Conservation (phyloP, 352 stramenopile species). For the Aphanomyces euteiches region DNA sequence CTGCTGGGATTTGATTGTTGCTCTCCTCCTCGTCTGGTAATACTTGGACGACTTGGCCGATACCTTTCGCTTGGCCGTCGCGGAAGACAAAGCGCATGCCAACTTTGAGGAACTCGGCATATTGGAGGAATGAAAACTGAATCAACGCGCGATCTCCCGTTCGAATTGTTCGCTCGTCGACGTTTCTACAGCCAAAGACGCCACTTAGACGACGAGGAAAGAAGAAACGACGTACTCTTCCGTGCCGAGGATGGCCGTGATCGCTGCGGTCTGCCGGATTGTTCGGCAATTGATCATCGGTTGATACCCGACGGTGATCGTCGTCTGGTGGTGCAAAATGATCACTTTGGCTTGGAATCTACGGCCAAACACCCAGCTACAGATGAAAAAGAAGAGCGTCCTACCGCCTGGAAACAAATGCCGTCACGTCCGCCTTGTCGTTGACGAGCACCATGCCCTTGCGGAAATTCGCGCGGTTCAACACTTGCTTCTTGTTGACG, state of each 20-base stretch:
- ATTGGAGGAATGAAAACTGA: slow-evolving; percentile 88
- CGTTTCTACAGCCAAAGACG: slow-evolving; percentile 22
- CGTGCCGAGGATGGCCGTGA: slow-evolving; percentile 66
- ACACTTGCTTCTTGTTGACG: slow-evolving; percentile 84
- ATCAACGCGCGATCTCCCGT: slow-evolving; percentile 88
- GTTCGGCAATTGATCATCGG: slow-evolving; percentile 93
- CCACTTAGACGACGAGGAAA: slow-evolving; percentile 5
- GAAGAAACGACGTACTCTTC: slow-evolving; percentile 16
- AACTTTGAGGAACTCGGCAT: slow-evolving; percentile 93
- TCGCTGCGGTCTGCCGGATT: slow-evolving; percentile 87
- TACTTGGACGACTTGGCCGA: slow-evolving; percentile 89
- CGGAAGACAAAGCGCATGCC: slow-evolving; percentile 97
- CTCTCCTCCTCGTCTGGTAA: slow-evolving; percentile 38
- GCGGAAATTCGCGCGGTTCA: slow-evolving; percentile 81
- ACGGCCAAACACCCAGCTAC: slow-evolving; percentile 12
- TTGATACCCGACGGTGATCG: slow-evolving; percentile 90
- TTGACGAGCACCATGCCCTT: slow-evolving; percentile 92
- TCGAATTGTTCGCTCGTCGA: slow-evolving; percentile 73
- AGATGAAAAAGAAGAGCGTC: not conserved
- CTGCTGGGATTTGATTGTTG: not conserved
- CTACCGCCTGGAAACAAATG: slow-evolving; percentile 64
- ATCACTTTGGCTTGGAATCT: slow-evolving; percentile 91
- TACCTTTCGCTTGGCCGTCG: slow-evolving; percentile 96
- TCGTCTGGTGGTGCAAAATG: slow-evolving; percentile 95
- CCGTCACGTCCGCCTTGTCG: slow-evolving; percentile 61